These are phyloP conservation scores for Russula brevipes DNA, from an alignment of 768 basidiomycete genomes.

Conservation along the genomic window DNA sequence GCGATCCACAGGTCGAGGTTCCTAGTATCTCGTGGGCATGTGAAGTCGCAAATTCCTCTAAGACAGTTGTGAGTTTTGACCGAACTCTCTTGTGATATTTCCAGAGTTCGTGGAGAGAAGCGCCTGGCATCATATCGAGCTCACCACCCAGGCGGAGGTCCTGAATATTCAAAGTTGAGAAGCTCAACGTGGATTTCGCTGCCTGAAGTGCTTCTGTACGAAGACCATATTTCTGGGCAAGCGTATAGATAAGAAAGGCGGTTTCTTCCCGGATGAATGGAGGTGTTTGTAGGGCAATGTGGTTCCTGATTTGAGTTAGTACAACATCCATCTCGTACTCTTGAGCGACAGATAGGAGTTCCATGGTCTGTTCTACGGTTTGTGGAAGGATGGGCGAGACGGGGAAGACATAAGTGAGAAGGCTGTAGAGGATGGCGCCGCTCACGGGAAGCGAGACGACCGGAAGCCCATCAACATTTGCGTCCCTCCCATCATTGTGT, in stretches of 20 bases:
- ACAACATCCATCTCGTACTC: slow-evolving; percentile 7
- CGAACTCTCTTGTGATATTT: background rate
- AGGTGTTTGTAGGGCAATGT: background rate
- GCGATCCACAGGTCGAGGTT: background rate
- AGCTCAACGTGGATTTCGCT: background rate
- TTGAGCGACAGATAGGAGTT: slow-evolving; percentile 3
- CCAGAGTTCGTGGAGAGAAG: slow-evolving; percentile 7
- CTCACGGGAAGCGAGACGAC: background rate
- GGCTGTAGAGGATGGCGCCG: background rate
- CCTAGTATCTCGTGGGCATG: background rate
- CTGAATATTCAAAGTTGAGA: background rate
- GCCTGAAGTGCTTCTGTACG: slow-evolving; percentile 9
- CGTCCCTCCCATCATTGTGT: background rate
- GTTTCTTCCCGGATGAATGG: background rate
- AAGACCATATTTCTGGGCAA: slow-evolving; percentile 4
- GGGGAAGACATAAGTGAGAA: slow-evolving; percentile 8
- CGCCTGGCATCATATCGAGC: background rate
- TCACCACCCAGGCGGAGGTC: background rate
- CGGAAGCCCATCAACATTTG: background rate
- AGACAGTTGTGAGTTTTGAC: background rate
- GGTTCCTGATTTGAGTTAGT: slow-evolving; percentile 1
- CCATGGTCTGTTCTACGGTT: slow-evolving; percentile 1
- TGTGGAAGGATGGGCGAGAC: slow-evolving; percentile 1
- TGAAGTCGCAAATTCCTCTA: background rate
- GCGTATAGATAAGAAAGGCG: background rate